Evolutionary conservation across 2,329 filamentous ascomycete species (phyloP).

Genomic region (Hymenoscyphus scutula): DNA sequence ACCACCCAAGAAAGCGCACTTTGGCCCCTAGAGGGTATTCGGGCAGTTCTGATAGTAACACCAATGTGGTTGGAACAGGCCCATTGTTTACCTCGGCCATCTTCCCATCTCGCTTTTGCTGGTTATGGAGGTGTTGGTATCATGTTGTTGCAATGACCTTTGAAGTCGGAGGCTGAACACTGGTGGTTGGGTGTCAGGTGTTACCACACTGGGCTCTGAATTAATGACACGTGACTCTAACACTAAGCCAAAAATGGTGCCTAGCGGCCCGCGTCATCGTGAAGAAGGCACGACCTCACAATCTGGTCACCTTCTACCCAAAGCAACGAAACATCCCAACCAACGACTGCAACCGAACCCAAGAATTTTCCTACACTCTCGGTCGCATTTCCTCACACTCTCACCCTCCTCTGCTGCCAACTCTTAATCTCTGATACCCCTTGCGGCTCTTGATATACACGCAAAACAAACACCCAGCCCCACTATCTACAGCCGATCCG

Average conservation of each 20-base stretch:
- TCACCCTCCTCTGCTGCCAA: background rate
- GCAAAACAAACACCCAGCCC: conserved; percentile 17
- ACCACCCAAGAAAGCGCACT: conserved; percentile 92
- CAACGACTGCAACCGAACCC: background rate
- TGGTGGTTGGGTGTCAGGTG: too few species aligned
- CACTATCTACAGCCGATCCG: conserved; percentile 28
- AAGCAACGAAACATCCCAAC: background rate
- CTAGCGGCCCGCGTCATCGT: background rate
- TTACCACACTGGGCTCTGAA: too few species aligned
- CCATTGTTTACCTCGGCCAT: conserved; percentile 31
- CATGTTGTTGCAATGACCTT: background rate
- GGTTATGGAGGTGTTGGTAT: background rate
- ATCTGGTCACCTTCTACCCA: conserved; percentile 1
- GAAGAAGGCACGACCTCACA: conserved; percentile 2
- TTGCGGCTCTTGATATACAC: background rate
- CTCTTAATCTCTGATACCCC: background rate
- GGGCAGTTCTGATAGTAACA: conserved; percentile 32
- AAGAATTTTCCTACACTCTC: background rate
- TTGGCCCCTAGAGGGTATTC: conserved; percentile 52
- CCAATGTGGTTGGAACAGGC: conserved; percentile 31
- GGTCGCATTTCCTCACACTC: background rate
- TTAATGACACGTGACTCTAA: too few species aligned
- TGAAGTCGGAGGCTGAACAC: too few species aligned
- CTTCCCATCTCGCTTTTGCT: background rate
- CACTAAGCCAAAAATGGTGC: background rate